phyloP scores from a whole-genome alignment of 257 asterid genomes.

The Echium plantagineum region DNA sequence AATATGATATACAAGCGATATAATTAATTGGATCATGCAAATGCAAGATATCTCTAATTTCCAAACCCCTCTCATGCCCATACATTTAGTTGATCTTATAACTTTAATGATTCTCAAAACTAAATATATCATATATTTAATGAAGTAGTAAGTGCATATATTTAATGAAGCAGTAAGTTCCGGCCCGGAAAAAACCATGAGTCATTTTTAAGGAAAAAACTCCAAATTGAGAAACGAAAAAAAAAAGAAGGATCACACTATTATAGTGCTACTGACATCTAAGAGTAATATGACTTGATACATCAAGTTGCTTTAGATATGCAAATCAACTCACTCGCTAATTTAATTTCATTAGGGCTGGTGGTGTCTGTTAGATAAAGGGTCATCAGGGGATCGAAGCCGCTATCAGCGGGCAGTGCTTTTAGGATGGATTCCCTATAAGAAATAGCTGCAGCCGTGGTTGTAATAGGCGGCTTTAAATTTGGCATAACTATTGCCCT shows the following conservation, averaged over 20 bases:
- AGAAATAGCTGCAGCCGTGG: constrained; percentile 68
- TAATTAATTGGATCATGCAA: not conserved
- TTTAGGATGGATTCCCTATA: constrained; percentile 61
- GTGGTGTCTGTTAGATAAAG: constrained; percentile 87
- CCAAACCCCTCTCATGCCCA: no score
- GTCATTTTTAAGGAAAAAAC: no score
- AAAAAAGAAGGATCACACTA: not conserved
- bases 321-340: constrained; percentile 55
- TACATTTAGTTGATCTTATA: no score
- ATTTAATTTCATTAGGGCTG: constrained; percentile 64
- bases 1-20: constrained; percentile 11
- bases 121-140: no score
- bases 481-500: constrained; percentile 98
- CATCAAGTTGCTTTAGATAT: not conserved
- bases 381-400: constrained; percentile 86
- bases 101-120: no score
- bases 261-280: not conserved
- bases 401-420: constrained; percentile 46
- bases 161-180: no score
- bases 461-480: constrained; percentile 81
- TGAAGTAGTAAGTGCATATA: no score
- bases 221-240: not conserved
- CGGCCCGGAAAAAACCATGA: no score
- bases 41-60: no score
- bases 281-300: no score